Evolutionary conservation across 1,139 yeast genomes (phyloP).

Genomic region (Chernovozyma sophiae-reginae): DNA sequence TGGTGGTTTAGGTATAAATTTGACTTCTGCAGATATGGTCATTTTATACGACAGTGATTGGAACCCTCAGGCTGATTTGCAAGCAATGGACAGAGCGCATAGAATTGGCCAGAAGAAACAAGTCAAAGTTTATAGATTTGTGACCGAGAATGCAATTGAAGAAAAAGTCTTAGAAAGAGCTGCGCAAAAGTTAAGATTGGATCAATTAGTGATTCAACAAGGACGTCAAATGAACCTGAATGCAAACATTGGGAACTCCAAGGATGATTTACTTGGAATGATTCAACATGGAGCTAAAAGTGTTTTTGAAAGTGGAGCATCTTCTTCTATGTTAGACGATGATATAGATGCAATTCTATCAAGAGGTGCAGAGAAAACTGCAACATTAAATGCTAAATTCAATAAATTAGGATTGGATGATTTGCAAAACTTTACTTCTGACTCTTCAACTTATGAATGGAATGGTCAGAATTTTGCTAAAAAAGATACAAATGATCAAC

Average conservation of each 20-base stretch:
- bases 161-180: constrained; percentile 80
- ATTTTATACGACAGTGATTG: constrained; percentile 75
- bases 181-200: constrained; percentile 70
- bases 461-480: constrained; percentile 92
- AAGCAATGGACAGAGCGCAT: constrained; percentile 87
- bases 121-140: constrained; percentile 70
- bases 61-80: constrained; percentile 87
- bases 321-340: constrained; percentile 46
- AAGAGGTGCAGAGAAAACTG: constrained; percentile 79
- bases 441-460: constrained; percentile 93
- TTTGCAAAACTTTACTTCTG: constrained; percentile 82
- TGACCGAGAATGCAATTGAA: constrained; percentile 78
- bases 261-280: constrained; percentile 73
- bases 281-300: constrained; percentile 81
- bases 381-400: constrained; percentile 70
- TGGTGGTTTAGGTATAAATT: constrained; percentile 82
- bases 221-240: constrained; percentile 51
- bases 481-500: constrained; percentile 41
- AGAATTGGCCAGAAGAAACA: constrained; percentile 84
- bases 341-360: constrained; percentile 79
- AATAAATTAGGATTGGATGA: constrained; percentile 87
- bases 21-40: constrained; percentile 74
- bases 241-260: constrained; percentile 32
- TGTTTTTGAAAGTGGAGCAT: constrained; percentile 54
- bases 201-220: constrained; percentile 78